A percentile compares a stretch with the other conserved stretches of the same genome.
Conservation (phyloP, 805 yeast species). For the Candida pseudofarinosa region DNA sequence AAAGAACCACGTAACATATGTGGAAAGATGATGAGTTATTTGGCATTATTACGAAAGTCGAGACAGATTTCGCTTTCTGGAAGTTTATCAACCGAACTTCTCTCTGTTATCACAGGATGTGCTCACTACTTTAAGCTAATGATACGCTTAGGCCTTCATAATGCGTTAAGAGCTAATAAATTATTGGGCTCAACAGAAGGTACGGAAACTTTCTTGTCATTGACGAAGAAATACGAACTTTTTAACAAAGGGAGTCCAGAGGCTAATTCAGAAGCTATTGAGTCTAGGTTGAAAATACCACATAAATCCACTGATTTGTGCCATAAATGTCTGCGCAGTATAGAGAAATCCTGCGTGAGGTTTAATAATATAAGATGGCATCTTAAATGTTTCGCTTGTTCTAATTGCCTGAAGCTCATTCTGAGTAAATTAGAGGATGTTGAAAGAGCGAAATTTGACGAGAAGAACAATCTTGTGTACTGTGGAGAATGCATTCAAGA, state of each 20-base stretch:
- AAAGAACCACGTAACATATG: constrained; percentile 82
- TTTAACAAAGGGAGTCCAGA: constrained; percentile 3
- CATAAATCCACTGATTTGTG: constrained; percentile 74
- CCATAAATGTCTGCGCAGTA: constrained; percentile 62
- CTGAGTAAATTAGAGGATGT: constrained; percentile 25
- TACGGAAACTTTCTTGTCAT: constrained; percentile 55
- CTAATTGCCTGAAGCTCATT: constrained; percentile 43
- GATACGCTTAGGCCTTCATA: constrained; percentile 73
- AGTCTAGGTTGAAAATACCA: constrained; percentile 41
- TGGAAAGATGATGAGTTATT: constrained; percentile 83
- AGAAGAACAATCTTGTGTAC: constrained; percentile 30
- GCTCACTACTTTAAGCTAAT: constrained; percentile 90
- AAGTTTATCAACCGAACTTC: constrained; percentile 57
- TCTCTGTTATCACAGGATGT: constrained; percentile 81
- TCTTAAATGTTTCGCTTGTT: constrained; percentile 64
- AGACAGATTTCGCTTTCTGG: constrained; percentile 33
- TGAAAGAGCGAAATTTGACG: constrained; percentile 45
- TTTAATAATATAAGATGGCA: constrained; percentile 78
- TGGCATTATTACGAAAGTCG: constrained; percentile 74
- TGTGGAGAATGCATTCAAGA: constrained; percentile 63
- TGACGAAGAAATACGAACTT: constrained; percentile 15
- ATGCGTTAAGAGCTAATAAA: constrained; percentile 68
- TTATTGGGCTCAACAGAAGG: constrained; percentile 55
- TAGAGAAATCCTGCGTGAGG: constrained; percentile 77
- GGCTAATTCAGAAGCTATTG: constrained; percentile 8